A percentile compares a stretch with the other conserved stretches of the same genome.
Evolutionary conservation across 2,329 filamentous ascomycete genomes (phyloP).

Genomic region (Hyphodiscus sp.): DNA sequence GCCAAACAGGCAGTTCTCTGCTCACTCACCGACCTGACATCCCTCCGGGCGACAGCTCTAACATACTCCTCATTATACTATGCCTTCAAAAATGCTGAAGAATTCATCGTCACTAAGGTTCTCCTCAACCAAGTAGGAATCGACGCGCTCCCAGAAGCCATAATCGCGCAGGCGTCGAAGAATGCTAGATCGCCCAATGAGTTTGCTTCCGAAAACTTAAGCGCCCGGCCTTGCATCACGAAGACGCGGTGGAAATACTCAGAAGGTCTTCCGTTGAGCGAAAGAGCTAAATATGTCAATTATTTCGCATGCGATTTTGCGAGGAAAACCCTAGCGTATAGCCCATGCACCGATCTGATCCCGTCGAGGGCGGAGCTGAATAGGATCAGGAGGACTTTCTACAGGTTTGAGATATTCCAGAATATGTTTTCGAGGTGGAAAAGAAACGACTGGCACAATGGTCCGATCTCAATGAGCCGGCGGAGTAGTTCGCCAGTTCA

Average conservation of each 20-base stretch:
- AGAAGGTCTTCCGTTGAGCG: too few relatives aligned
- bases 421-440: slow-evolving; percentile 1
- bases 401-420: slow-evolving; percentile 9
- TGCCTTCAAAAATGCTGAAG: slow-evolving; percentile 2
- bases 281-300: too few relatives aligned
- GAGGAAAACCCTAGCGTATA: background rate
- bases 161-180: background rate
- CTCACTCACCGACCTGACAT: background rate
- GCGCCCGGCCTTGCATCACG: background rate
- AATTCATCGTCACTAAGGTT: slow-evolving; percentile 2
- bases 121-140: slow-evolving; percentile 2
- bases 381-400: slow-evolving; percentile 8
- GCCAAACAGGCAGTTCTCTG: slow-evolving; percentile 2
- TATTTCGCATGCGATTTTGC: background rate
- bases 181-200: background rate
- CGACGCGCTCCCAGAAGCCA: slow-evolving; percentile 8
- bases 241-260: background rate
- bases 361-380: background rate
- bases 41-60: background rate
- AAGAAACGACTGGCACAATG: too few relatives aligned
- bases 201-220: background rate
- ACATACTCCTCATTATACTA: slow-evolving; percentile 1
- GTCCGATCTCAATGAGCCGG: too few relatives aligned
- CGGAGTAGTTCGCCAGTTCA: background rate
- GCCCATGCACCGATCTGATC: background rate